phyloP scores from a whole-genome alignment of 2,329 filamentous ascomycete species.

The Aureobasidium pullulans region DNA sequence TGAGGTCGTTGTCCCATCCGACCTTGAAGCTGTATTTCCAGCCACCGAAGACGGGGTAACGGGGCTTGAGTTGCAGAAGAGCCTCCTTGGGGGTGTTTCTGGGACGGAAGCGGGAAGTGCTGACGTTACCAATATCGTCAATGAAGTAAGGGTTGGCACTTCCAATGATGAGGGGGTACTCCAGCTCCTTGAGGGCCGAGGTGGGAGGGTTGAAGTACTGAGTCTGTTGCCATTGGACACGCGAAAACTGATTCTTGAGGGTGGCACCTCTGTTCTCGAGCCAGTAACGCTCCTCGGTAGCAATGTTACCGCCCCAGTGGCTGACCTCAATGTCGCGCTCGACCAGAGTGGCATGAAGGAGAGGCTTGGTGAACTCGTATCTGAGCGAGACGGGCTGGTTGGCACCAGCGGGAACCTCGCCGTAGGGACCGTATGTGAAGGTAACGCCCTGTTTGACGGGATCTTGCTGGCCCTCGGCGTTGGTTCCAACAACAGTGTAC shows the following conservation, averaged over 20 bases:
- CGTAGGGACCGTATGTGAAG: constrained; percentile 85
- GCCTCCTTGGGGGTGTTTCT: constrained; percentile 52
- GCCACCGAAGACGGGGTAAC: constrained; percentile 92
- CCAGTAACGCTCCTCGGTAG: constrained; percentile 89
- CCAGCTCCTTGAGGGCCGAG: constrained; percentile 73
- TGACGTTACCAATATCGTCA: constrained; percentile 94
- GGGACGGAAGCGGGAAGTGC: constrained; percentile 75
- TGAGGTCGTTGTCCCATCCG: constrained; percentile 86
- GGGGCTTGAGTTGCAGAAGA: constrained; percentile 81
- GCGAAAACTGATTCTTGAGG: constrained; percentile 45
- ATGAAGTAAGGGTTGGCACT: constrained; percentile 88
- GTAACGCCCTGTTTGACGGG: constrained; percentile 79
- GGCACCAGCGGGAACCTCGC: constrained; percentile 71
- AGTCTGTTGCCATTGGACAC: constrained; percentile 40
- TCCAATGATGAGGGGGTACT: constrained; percentile 70
- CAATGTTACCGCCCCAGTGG: constrained; percentile 96
- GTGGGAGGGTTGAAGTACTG: constrained; percentile 67
- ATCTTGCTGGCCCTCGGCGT: constrained; percentile 54
- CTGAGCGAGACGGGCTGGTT: constrained; percentile 67
- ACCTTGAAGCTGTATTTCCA: constrained; percentile 98
- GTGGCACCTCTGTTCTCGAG: constrained; percentile 80
- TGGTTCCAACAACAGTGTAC: constrained; percentile 59
- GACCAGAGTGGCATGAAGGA: constrained; percentile 69
- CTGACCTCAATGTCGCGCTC: constrained; percentile 92
- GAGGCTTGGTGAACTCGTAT: constrained; percentile 91